These are phyloP conservation scores for Backusella morwellensis DNA, from an alignment of 192 early-diverging fungal genomes.

Conservation along the genomic window DNA sequence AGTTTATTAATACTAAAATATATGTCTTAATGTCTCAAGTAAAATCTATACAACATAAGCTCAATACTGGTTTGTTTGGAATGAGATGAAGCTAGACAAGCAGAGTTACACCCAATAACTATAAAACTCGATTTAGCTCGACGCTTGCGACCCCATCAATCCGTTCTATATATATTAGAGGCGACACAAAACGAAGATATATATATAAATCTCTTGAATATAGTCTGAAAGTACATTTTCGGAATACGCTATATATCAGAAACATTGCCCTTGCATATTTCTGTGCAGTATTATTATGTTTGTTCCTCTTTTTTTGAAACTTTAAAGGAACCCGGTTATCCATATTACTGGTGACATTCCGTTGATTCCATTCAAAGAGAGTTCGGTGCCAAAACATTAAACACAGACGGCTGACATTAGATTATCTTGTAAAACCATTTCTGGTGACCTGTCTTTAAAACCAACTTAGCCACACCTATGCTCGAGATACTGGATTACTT, in stretches of 20 bases:
- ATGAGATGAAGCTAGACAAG: background rate
- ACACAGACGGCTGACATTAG: background rate
- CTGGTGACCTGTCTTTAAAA: background rate
- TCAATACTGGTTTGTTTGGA: background rate
- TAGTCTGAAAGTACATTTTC: too few species aligned
- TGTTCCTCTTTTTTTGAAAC: background rate
- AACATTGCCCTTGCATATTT: background rate
- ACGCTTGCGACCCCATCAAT: background rate
- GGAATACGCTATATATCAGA: background rate
- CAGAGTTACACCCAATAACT: background rate
- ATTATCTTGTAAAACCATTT: background rate
- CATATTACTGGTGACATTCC: background rate
- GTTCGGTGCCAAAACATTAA: background rate
- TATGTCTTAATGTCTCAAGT: too few species aligned
- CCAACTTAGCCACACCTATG: background rate
- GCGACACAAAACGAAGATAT: background rate
- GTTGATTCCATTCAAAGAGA: background rate
- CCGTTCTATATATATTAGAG: background rate
- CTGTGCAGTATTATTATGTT: background rate
- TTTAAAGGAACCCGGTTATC: background rate
- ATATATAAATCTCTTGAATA: too few species aligned
- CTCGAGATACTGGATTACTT: too few species aligned
- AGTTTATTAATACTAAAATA: too few species aligned
- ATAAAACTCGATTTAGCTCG: constrained; percentile 2
- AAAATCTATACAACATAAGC: too few species aligned